These are phyloP conservation scores for Ashbya aceris DNA, from an alignment of 1,139 yeast species.

Conservation along the genomic window DNA sequence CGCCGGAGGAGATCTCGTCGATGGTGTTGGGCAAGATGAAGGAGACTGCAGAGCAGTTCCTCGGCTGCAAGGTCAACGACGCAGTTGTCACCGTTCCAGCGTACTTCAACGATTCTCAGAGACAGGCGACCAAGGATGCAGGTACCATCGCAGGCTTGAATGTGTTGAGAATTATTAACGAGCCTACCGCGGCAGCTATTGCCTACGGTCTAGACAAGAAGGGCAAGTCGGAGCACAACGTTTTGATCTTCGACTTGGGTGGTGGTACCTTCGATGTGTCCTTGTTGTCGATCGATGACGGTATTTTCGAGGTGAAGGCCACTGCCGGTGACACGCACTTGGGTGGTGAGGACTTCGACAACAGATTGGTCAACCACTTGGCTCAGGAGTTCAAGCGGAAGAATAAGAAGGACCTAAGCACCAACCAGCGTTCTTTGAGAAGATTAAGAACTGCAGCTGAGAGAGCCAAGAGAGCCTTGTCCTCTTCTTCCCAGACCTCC, in stretches of 20 bases:
- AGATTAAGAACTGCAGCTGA: constrained; percentile 85
- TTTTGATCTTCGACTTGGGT: constrained; percentile 89
- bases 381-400: constrained; percentile 76
- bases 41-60: constrained; percentile 56
- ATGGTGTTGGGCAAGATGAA: constrained; percentile 58
- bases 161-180: constrained; percentile 90
- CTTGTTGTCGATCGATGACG: constrained; percentile 82
- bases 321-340: constrained; percentile 98
- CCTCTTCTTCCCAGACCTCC: constrained; percentile 75
- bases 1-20: constrained; percentile 63
- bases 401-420: constrained; percentile 61
- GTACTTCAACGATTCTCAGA: constrained; percentile 95
- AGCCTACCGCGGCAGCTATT: constrained; percentile 97
- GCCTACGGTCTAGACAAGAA: constrained; percentile 94
- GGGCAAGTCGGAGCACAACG: constrained; percentile 72
- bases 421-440: constrained; percentile 73
- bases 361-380: constrained; percentile 66
- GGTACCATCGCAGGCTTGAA: constrained; percentile 94
- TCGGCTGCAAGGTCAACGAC: constrained; percentile 56
- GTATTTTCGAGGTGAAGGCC: constrained; percentile 93
- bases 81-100: constrained; percentile 89
- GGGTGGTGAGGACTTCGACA: constrained; percentile 94
- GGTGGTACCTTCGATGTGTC: constrained; percentile 99
- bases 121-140: constrained; percentile 98
- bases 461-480: constrained; percentile 82